Evolutionary conservation across 2,329 filamentous ascomycete species (phyloP), one percentile per base, ranked within the genome.

Genomic region (Hymenoscyphus albidus): DNA sequence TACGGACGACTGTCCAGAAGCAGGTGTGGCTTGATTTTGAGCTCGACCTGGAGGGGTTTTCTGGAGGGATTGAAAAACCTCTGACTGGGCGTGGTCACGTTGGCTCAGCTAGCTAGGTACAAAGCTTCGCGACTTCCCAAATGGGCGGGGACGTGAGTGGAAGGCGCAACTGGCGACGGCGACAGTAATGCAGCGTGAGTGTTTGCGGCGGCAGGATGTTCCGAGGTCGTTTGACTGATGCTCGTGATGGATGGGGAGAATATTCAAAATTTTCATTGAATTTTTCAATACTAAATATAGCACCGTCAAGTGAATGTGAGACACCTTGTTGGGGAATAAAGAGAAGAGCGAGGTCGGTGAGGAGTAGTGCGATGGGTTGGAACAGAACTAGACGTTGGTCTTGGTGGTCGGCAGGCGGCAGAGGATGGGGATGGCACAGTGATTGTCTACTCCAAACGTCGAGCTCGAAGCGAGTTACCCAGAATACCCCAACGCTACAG

Each of bases 361-460:
- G n/a, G 27, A 57, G 7, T 27, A 12, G 54, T 27, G 27, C 18
- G 5, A 32, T 14, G 13, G 13, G 18, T 5, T 35, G 5, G 44
- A 51, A 7, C 16, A 35, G 54, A 6, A 22, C 22, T 56, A 27
- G 54, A 14, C n/a, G 12, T 14, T 51, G 3, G 9, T 31, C 31
- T 35, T 32, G 27, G 22, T 31, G 12, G 18, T 27, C 54, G 54
- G 27, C 31, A 57, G 16, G 54, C 7, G 5, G 54, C 40, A 40
- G 40, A 61, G 32, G 42, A 51, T 48, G 59, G n/a, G 32, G 59
- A 51, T 48, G 59, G 31, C 59, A 48, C 59, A 48, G 59, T 22
- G 35, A 35, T 31, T 32, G 44, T 60, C 31, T 61, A 61, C 59
- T 22, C 14, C 39, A 35, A 32, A 35, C 39, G 27, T 61, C 16